Evolutionary conservation across 805 yeast genomes (phyloP), one percentile per base, ranked within the genome.

Genomic region (Saturnispora mendoncae): DNA sequence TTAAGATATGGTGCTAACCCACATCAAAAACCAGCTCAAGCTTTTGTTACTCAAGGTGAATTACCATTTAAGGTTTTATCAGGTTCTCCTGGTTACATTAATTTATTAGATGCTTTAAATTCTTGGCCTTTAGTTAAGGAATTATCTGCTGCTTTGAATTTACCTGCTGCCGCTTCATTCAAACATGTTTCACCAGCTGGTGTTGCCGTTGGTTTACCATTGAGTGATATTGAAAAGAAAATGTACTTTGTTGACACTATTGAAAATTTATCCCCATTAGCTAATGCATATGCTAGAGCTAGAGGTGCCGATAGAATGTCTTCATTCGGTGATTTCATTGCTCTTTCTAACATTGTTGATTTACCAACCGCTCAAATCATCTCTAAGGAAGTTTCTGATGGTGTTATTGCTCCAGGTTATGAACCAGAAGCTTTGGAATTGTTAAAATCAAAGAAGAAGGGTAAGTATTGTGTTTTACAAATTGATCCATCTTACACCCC

Each of bases 241-340:
- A 77, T 90, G 50, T 92, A 92, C 74, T 92, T 92, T 62, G 98
- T 92, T 49, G 79, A 78, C 53, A 96, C 86, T 64, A 86, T 90
- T 57, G 95, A 85, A 66, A 85, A 88, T 72, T 71, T 92, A 62
- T 85, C 97, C 10, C 97, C 98, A 43, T 74, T 92, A 60, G 98
- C 98, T 49, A 83, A 84, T 60, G 98, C 98, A 44, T 92, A 92
- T 59, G 98, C 98, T 29, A 84, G 97, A 69, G 98, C 98, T 43
- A 84, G 98, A 68, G 98, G 98, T 65, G 98, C 98, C 53, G 98
- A 92, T 68, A 82, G 98, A 76, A 92, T 92, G 98, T 88, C 97
- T 5, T 84, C 95, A 12, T 92, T 92, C 62, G 98, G 98, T 61
- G 98, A 92, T 68, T 92, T 87, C 74, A 92, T 92, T 58, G 98